A percentile compares a stretch with the other conserved stretches of the same genome.
phyloP scores from a whole-genome alignment of 2,329 filamentous ascomycete genomes.

The Cladophialophora psammophila region DNA sequence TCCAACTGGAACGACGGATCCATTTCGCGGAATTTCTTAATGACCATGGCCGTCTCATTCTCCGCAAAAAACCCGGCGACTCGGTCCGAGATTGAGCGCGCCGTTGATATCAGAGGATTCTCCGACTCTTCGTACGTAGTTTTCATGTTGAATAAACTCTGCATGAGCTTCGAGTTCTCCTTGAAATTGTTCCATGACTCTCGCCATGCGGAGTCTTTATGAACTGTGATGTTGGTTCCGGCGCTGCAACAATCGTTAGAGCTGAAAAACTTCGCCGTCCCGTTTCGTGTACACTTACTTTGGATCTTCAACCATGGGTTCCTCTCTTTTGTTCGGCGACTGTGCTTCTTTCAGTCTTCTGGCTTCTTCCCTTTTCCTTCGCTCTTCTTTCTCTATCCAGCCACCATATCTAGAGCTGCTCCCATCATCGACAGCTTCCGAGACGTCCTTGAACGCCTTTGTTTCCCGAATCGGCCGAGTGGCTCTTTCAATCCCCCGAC shows the following conservation, averaged over 20 bases:
- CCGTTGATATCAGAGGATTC: slow-evolving; percentile 91
- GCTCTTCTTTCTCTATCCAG: slow-evolving; percentile 96
- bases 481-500: slow-evolving; percentile 88
- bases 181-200: slow-evolving; percentile 98
- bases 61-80: slow-evolving; percentile 97
- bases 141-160: slow-evolving; percentile 86
- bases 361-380: slow-evolving; percentile 77
- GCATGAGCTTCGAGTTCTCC: slow-evolving; percentile 86
- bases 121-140: slow-evolving; percentile 93
- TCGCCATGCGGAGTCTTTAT: slow-evolving; percentile 98
- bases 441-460: slow-evolving; percentile 90
- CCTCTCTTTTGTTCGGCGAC: slow-evolving; percentile 59
- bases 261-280: too few relatives aligned
- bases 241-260: slow-evolving; percentile 65
- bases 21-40: slow-evolving; percentile 97
- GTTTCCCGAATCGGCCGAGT: slow-evolving; percentile 93
- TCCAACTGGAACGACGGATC: slow-evolving; percentile 95
- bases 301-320: slow-evolving; percentile 81
- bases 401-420: slow-evolving; percentile 95
- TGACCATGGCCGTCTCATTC: slow-evolving; percentile 96
- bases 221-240: slow-evolving; percentile 89
- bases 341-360: slow-evolving; percentile 69
- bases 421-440: slow-evolving; percentile 95
- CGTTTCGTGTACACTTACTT: slow-evolving; percentile 67
- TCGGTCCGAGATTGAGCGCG: slow-evolving; percentile 89